A percentile compares a stretch with the other conserved stretches of the same genome.
Conservation (phyloP, 2,329 filamentous ascomycete species). For the Diplodia scrobiculata region DNA sequence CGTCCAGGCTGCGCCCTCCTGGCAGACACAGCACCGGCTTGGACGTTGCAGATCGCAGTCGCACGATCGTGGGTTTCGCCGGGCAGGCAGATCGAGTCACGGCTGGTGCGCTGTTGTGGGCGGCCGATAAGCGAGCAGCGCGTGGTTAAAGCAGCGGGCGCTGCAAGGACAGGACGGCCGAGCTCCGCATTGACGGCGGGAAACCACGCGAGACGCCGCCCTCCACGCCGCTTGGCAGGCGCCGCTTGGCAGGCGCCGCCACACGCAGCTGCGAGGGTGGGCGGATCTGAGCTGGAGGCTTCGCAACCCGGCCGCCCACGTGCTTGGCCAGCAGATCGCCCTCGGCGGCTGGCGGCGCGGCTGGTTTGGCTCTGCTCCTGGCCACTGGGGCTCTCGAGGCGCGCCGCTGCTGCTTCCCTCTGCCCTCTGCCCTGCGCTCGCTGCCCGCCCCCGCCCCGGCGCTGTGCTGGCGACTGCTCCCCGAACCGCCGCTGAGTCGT, state of each 20-base stretch:
- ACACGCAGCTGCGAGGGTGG: constrained; percentile 9
- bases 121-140: constrained; percentile 23
- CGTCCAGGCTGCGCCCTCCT: neutral
- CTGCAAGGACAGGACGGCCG: constrained; percentile 4
- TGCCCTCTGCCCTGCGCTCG: neutral
- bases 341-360: neutral
- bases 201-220: constrained; percentile 15
- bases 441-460: constrained; percentile 4
- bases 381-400: neutral
- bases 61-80: constrained; percentile 18
- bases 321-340: constrained; percentile 14
- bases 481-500: constrained; percentile 22
- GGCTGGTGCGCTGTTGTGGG: neutral
- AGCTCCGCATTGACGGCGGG: constrained; percentile 11
- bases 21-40: neutral
- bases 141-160: constrained; percentile 20
- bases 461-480: constrained; percentile 24
- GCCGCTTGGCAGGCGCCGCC: constrained; percentile 3
- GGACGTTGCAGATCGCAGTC: constrained; percentile 16
- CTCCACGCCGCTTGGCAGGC: constrained; percentile 17
- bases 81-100: constrained; percentile 23
- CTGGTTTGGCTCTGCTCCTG: no score
- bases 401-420: no score
- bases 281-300: constrained; percentile 15
- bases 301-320: constrained; percentile 24